Evolutionary conservation across 2,329 filamentous ascomycete genomes (phyloP).

Genomic region (Dactylonectria macrodidyma): DNA sequence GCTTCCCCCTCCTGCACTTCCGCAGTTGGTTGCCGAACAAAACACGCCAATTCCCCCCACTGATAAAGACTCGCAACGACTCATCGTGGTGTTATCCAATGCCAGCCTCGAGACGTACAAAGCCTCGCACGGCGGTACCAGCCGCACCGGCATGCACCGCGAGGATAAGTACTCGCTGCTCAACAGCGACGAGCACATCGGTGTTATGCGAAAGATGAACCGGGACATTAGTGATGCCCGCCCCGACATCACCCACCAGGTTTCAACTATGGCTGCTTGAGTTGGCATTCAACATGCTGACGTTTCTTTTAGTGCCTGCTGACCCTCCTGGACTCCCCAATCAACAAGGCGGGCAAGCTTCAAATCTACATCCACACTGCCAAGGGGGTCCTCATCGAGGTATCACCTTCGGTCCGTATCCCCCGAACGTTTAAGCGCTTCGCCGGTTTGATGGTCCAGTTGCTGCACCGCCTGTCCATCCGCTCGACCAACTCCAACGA

Average conservation of each 20-base stretch:
- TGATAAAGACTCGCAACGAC: conserved; percentile 91
- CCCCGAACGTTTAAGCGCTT: conserved; percentile 99
- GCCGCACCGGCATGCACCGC: conserved; percentile 74
- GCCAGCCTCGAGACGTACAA: conserved; percentile 98
- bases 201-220: conserved; percentile 99
- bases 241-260: conserved; percentile 98
- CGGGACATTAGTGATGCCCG: conserved; percentile 97
- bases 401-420: conserved; percentile 97
- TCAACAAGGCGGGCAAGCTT: conserved; percentile 98
- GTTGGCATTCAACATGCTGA: conserved; percentile 64
- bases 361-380: conserved; percentile 99
- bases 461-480: conserved; percentile 95
- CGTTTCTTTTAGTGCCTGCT: conserved; percentile 82
- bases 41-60: conserved; percentile 85
- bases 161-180: conserved; percentile 98
- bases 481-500: conserved; percentile 97
- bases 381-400: conserved; percentile 97
- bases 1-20: conserved; percentile 90
- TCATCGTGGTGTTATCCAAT: conserved; percentile 97
- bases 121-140: conserved; percentile 81
- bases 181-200: conserved; percentile 99
- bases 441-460: conserved; percentile 97
- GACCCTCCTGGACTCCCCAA: conserved; percentile 95
- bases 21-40: conserved; percentile 94
- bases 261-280: conserved; percentile 59